phyloP scores from a whole-genome alignment of 257 asterid genomes.

The Marsdenia floribunda region DNA sequence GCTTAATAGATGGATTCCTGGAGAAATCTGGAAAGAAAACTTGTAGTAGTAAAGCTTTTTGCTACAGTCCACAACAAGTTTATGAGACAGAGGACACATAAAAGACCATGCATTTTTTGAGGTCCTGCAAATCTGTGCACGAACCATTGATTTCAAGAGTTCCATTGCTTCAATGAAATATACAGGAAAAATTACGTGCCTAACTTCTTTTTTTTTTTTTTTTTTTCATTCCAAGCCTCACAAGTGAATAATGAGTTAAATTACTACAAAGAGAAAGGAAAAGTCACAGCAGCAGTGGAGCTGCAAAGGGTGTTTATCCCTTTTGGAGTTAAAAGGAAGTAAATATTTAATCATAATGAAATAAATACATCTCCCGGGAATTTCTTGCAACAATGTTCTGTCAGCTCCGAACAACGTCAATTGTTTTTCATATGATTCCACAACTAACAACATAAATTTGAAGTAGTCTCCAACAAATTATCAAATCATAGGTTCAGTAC shows the following conservation, averaged over 20 bases:
- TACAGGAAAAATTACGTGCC: too few species aligned
- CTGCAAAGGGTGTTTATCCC: not conserved
- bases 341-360: not conserved
- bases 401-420: not conserved
- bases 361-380: not conserved
- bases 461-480: not conserved
- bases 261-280: not conserved
- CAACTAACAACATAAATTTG: not conserved
- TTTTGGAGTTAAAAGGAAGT: not conserved
- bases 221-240: too few species aligned
- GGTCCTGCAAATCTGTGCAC: too few species aligned
- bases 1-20: too few species aligned
- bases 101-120: too few species aligned
- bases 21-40: too few species aligned
- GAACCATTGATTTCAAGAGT: too few species aligned
- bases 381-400: not conserved
- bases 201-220: too few species aligned
- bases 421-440: not conserved
- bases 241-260: not conserved
- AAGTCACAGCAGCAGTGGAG: not conserved
- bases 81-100: too few species aligned
- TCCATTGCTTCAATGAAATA: too few species aligned
- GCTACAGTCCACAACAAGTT: too few species aligned
- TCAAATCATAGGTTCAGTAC: not conserved
- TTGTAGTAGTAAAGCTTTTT: too few species aligned